These are phyloP conservation scores for Stellera chamaejasme DNA, from an alignment of 345 rosid genomes.

Conservation along the genomic window DNA sequence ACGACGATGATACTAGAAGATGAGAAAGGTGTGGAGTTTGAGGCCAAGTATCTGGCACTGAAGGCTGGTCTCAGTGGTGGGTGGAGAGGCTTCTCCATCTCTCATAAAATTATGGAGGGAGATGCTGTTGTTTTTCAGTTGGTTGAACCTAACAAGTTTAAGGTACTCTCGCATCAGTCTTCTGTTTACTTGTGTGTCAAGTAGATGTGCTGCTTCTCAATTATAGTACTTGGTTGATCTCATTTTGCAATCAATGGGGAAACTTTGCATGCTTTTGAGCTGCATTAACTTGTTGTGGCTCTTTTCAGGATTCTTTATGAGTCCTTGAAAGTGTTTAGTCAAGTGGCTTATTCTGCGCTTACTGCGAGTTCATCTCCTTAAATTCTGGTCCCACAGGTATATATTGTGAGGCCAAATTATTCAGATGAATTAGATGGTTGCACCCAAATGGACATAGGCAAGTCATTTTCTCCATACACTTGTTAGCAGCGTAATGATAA, in stretches of 20 bases:
- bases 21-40: slow-evolving; percentile 29
- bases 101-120: slow-evolving; percentile 40
- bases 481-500: too few species aligned
- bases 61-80: slow-evolving; percentile 61
- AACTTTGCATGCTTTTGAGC: not conserved
- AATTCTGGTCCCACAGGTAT: slow-evolving; percentile 19
- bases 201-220: too few species aligned
- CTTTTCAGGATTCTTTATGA: too few species aligned
- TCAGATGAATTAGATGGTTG: slow-evolving; percentile 27
- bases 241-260: too few species aligned
- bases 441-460: slow-evolving; percentile 12
- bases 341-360: too few species aligned
- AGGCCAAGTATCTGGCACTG: slow-evolving; percentile 33
- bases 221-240: too few species aligned
- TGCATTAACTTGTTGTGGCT: too few species aligned
- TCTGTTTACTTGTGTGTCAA: not conserved
- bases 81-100: slow-evolving; percentile 49
- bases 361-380: too few species aligned
- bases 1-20: slow-evolving; percentile 36
- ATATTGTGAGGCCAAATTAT: slow-evolving; percentile 24
- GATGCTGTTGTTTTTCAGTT: slow-evolving; percentile 54
- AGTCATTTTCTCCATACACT: slow-evolving; percentile 4
- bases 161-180: slow-evolving; percentile 22
- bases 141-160: slow-evolving; percentile 30
- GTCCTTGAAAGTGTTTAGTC: too few species aligned